Evolutionary conservation across 768 basidiomycete genomes (phyloP).

Genomic region (Russula dissimulans): DNA sequence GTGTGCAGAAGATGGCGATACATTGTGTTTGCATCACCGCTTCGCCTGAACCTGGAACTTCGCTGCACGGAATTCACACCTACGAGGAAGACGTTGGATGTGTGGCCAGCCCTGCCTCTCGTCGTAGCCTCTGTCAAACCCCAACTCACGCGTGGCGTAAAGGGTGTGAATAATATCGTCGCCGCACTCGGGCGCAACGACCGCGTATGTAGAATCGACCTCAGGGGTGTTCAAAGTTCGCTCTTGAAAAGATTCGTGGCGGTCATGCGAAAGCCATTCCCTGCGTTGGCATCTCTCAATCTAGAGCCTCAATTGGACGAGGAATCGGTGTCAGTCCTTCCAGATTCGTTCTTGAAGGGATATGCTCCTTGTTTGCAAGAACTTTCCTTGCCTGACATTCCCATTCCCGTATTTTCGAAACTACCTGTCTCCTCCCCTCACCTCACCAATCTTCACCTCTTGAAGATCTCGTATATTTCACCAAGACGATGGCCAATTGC

Average conservation of each 20-base stretch:
- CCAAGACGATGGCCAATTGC: not conserved
- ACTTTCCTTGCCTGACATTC: not conserved
- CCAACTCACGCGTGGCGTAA: no score
- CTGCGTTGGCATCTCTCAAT: not conserved
- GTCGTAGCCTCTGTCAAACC: not conserved
- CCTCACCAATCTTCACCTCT: not conserved
- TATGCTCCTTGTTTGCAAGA: not conserved
- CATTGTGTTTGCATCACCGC: not conserved
- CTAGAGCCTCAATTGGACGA: not conserved
- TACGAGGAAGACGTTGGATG: not conserved
- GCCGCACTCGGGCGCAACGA: not conserved
- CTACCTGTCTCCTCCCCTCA: not conserved
- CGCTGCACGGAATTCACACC: no score
- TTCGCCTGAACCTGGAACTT: not conserved
- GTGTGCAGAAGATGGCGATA: not conserved
- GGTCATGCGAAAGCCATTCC: not conserved
- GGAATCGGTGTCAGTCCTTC: not conserved
- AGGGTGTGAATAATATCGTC: not conserved
- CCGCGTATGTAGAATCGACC: not conserved
- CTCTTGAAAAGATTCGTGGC: not conserved
- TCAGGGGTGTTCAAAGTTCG: not conserved
- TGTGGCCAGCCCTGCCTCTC: not conserved
- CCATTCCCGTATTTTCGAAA: not conserved
- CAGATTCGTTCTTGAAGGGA: not conserved
- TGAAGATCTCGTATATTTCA: not conserved